Conservation (phyloP, 352 stramenopile genomes). For the Phytophthora lateralis region DNA sequence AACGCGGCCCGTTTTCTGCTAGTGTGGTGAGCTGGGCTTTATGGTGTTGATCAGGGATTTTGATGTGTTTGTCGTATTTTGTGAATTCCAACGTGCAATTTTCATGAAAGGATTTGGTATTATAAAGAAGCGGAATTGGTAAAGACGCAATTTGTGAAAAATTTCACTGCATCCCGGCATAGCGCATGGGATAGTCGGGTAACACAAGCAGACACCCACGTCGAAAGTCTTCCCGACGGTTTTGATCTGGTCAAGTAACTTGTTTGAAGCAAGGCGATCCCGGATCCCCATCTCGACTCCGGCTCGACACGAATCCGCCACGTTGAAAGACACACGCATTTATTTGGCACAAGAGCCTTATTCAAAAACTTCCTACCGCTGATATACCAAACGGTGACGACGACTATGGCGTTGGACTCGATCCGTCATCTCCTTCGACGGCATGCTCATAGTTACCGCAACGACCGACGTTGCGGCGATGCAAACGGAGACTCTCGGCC, state of each 20-base stretch:
- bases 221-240: slow-evolving; percentile 18
- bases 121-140: neutral
- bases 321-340: slow-evolving; percentile 18
- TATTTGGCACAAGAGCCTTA: slow-evolving; percentile 20
- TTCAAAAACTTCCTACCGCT: slow-evolving; percentile 29
- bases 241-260: too few relatives aligned
- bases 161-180: slow-evolving; percentile 11
- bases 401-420: neutral
- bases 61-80: too few relatives aligned
- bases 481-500: slow-evolving; percentile 28
- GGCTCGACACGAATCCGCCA: neutral
- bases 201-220: slow-evolving; percentile 9
- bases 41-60: too few relatives aligned
- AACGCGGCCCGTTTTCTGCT: too few relatives aligned
- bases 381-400: slow-evolving; percentile 6
- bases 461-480: slow-evolving; percentile 19
- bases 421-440: slow-evolving; percentile 16
- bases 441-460: slow-evolving; percentile 33
- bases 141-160: neutral
- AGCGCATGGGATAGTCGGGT: slow-evolving; percentile 16
- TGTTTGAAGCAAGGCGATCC: neutral
- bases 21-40: too few relatives aligned
- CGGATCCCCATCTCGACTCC: neutral
- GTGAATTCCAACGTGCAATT: too few relatives aligned
- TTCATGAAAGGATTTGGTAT: neutral